phyloP scores from a whole-genome alignment of 352 stramenopile genomes.

The Thalassiosira livingstoniorum region DNA sequence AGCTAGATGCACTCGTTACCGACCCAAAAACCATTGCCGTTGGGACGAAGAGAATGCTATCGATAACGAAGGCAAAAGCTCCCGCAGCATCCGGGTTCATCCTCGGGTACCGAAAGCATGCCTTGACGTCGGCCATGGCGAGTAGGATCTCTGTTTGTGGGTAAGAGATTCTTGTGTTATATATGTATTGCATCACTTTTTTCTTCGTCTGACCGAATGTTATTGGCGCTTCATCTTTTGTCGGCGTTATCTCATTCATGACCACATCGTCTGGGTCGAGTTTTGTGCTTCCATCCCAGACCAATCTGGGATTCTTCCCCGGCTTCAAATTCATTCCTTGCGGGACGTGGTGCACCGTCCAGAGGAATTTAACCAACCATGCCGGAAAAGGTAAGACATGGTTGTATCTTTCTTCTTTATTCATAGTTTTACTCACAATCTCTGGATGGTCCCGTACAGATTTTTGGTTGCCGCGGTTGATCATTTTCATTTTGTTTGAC shows the following conservation, averaged over 20 bases:
- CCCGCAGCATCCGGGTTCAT: too few species aligned
- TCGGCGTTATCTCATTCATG: constrained; percentile 35
- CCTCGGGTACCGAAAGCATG: too few species aligned
- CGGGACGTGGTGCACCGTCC: background rate
- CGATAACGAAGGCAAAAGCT: too few species aligned
- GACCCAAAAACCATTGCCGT: too few species aligned
- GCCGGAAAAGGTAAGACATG: constrained; percentile 15
- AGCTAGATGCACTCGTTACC: too few species aligned
- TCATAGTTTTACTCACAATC: constrained; percentile 18
- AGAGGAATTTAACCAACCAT: background rate
- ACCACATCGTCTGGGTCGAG: background rate
- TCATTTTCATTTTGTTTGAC: constrained; percentile 9
- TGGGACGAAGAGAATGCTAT: too few species aligned
- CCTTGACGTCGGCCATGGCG: too few species aligned
- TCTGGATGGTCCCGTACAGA: constrained; percentile 8
- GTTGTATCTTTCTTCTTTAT: constrained; percentile 40
- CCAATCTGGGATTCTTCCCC: constrained; percentile 13
- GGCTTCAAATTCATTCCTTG: constrained; percentile 24
- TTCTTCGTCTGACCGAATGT: constrained; percentile 17
- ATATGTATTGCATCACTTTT: too few species aligned
- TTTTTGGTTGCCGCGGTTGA: constrained; percentile 30
- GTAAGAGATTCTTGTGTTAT: too few species aligned
- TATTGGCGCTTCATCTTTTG: background rate
- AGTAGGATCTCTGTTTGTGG: too few species aligned
- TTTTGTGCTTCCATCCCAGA: constrained; percentile 40